A percentile compares a stretch with the other conserved stretches of the same genome.
phyloP scores from a whole-genome alignment of 139 green algal species.

The Diplosphaera chodatii region DNA sequence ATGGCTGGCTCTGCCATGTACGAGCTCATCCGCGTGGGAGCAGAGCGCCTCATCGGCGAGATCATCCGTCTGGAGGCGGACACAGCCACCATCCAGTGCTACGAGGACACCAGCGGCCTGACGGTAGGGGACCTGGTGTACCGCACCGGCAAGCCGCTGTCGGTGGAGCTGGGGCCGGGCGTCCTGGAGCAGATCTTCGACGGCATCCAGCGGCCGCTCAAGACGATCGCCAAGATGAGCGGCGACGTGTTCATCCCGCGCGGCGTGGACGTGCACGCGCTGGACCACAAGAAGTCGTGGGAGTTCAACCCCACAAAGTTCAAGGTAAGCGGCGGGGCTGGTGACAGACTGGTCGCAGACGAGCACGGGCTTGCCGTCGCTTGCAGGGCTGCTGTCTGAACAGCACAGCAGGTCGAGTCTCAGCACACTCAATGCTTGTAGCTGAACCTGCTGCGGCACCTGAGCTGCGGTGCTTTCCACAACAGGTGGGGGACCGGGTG shows the following conservation, averaged over 20 bases:
- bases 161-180: constrained; percentile 93
- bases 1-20: constrained; percentile 98
- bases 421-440: too few relatives aligned
- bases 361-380: too few relatives aligned
- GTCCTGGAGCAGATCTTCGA: constrained; percentile 98
- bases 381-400: too few relatives aligned
- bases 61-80: constrained; percentile 98
- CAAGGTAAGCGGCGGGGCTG: constrained; percentile 52
- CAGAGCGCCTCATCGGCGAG: constrained; percentile 94
- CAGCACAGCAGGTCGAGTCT: too few relatives aligned
- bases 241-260: constrained; percentile 94
- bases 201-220: constrained; percentile 96
- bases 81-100: constrained; percentile 96
- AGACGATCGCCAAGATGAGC: constrained; percentile 72
- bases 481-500: constrained; percentile 85
- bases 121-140: constrained; percentile 87
- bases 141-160: constrained; percentile 91
- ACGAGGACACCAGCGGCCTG: constrained; percentile 96
- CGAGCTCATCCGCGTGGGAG: constrained; percentile 96
- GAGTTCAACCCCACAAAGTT: constrained; percentile 87
- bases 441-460: too few relatives aligned
- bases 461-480: too few relatives aligned
- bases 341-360: too few relatives aligned
- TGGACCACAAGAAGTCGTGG: constrained; percentile 79
- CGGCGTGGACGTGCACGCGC: constrained; percentile 85